Evolutionary conservation across 176 grass and related monocot species (phyloP), one percentile per base, ranked within the genome.

Genomic region (Sorghum bicolor): DNA sequence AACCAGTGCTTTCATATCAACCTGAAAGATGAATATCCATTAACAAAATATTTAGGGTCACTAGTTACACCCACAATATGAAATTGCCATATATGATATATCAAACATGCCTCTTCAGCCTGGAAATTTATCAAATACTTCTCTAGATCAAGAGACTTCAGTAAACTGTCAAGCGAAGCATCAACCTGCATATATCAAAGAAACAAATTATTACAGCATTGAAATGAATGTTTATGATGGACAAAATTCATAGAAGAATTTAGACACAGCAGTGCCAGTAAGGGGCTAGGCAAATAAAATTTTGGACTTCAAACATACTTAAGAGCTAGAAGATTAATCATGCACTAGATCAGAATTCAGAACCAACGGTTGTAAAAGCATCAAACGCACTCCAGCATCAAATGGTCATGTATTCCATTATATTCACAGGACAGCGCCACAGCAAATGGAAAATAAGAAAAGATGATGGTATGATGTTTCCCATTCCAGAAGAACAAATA

Each of bases 1-100:
- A 52, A 80, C 64, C 58, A 90, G 8, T 70, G 85, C 90, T 77
- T 87, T 90, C 93, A 94, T 94, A 86, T 94, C 90, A 83, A 94
- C 79, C 90, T 94, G 74, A 82, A 83, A 79, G 81, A 44, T 50
- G 20, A 81, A 63, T 47, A 77, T 66, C 43, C 28, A 65, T 38
- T 43, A 41, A 82, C n/a, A 53, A 48, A 52, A 53, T 77, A 57
- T 40, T 15, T 32, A 84, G 3, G 52, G 70, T 28, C 37, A 66
- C 30, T 69, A 53, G 79, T 29, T 39, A 67, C 16, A 86, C 63
- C 48, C 8, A 83, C 1, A 19, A 79, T 53, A 55, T 29, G 12
- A 65, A 74, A 68, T 45, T 38, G 29, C 2, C 48, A 82, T 34
- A 73, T 77, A 72, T 67, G 77, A 73, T 77, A 72, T 67, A 81